Base-by-base conservation (phyloP, 2,329 filamentous ascomycete species). In the Hypoxylon sp. region DNA sequence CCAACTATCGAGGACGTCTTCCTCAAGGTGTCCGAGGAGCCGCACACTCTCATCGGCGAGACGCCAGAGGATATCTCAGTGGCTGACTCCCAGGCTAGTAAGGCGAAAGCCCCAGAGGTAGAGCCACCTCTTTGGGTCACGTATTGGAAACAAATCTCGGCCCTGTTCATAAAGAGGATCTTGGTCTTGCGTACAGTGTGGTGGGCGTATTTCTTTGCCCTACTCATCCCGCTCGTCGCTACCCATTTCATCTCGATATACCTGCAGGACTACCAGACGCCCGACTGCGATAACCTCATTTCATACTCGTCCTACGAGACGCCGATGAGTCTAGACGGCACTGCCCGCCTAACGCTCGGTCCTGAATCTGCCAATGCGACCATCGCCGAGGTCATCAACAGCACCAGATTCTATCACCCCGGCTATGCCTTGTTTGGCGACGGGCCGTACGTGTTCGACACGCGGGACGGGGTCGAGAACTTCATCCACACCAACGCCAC, bases 1-100 rank as follows among this genome's bases (percentile, higher is more conserved):
- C 86, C 87, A 2, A 87, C 84, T 0, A 84, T 89, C 18, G 87
- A 89, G 67, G 86, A 88, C 57, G 86, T 88, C 0, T 89, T 89
- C 70, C 74, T 89, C 9, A 86, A 85, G 51, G 77, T 88, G 26
- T 84, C 86, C 0, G 82, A 84, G 62, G 85, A 88, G 67, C 77
- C 66, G 1, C 65, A 69, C 15, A 57, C 57, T 3, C 55, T 66
- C 2, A 57, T 58, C 9, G 59, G 60, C 10, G 64, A 68, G 40
- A 48, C 52, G 8, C 45, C 49, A 9, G 64, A 64, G 5, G 60
- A 60, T 1, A 54, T 56, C 6, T 60, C 51, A 4, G 17, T 52
- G 4, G 35, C 41, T 10, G 53, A 56, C 33, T 54, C 53, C 8
- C 38, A 58, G 17, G 40, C 40, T 17, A 49, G 50, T 43, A 40